Conservation (phyloP, 768 basidiomycete species). For the Baorangia bicolor region DNA sequence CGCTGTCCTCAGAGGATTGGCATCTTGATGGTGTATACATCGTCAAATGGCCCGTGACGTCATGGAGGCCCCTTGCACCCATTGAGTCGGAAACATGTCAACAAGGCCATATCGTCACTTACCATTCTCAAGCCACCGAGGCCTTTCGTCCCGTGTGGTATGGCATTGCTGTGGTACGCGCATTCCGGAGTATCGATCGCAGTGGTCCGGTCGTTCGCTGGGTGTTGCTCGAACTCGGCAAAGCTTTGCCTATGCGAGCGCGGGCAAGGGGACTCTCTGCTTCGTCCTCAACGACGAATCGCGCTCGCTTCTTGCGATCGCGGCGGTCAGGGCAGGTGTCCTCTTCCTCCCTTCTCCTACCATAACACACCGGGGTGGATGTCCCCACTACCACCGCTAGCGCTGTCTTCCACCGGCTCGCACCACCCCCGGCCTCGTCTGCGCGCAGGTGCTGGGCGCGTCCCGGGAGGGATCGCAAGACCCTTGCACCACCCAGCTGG, state of each 20-base stretch:
- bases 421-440: too few species aligned
- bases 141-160: neutral
- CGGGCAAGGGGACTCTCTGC: neutral
- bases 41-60: too few species aligned
- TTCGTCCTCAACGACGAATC: conserved; percentile 12
- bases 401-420: too few species aligned
- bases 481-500: neutral
- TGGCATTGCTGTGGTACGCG: neutral
- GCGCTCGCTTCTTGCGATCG: conserved; percentile 6
- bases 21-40: too few species aligned
- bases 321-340: neutral
- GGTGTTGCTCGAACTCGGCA: neutral
- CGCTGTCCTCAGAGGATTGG: too few species aligned
- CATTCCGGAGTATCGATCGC: neutral
- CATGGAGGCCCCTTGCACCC: too few species aligned
- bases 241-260: neutral
- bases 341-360: neutral
- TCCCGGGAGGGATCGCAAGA: neutral
- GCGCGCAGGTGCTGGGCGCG: too few species aligned
- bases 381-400: too few species aligned
- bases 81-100: too few species aligned
- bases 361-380: too few species aligned
- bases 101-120: too few species aligned
- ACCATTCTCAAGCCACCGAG: neutral
- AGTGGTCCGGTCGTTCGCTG: neutral